These are phyloP conservation scores for Brassica incana DNA, from an alignment of 345 rosid genomes.

Conservation along the genomic window DNA sequence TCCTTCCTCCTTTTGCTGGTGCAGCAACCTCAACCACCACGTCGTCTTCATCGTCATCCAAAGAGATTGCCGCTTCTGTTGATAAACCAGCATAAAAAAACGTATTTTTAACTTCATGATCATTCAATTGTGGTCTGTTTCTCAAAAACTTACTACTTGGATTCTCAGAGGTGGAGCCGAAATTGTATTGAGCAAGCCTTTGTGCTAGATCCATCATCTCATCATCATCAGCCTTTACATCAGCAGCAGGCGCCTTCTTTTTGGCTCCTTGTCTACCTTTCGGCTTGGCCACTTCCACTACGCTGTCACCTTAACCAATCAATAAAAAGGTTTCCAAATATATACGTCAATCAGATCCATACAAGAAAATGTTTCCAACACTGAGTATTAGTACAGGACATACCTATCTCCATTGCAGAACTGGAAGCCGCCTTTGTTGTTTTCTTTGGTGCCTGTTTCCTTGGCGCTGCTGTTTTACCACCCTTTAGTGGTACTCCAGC, in stretches of 20 bases:
- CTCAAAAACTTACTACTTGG: conserved; percentile 48
- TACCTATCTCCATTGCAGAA: conserved; percentile 61
- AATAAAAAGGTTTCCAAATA: not conserved
- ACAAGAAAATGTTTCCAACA: not conserved
- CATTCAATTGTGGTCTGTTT: not conserved
- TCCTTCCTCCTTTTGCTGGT: conserved; percentile 53
- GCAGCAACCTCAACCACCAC: conserved; percentile 36
- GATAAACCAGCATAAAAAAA: not conserved
- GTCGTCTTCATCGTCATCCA: conserved; percentile 43
- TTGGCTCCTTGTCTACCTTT: conserved; percentile 61
- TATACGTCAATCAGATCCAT: conserved; percentile 1
- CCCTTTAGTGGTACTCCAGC: conserved; percentile 42
- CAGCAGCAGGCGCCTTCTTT: conserved; percentile 55
- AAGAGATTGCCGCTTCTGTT: conserved; percentile 48
- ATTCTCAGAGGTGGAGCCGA: conserved; percentile 64
- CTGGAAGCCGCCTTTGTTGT: conserved; percentile 44
- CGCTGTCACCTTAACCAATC: conserved; percentile 46
- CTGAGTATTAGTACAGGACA: conserved; percentile 3
- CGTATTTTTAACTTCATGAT: not conserved
- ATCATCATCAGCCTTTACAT: conserved; percentile 35
- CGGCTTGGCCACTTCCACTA: conserved; percentile 52
- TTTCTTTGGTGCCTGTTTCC: conserved; percentile 46
- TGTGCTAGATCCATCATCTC: conserved; percentile 62
- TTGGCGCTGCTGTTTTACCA: conserved; percentile 54
- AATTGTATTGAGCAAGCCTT: conserved; percentile 66